Conservation (phyloP, 2,329 filamentous ascomycete species). For the Xylaria sp. region DNA sequence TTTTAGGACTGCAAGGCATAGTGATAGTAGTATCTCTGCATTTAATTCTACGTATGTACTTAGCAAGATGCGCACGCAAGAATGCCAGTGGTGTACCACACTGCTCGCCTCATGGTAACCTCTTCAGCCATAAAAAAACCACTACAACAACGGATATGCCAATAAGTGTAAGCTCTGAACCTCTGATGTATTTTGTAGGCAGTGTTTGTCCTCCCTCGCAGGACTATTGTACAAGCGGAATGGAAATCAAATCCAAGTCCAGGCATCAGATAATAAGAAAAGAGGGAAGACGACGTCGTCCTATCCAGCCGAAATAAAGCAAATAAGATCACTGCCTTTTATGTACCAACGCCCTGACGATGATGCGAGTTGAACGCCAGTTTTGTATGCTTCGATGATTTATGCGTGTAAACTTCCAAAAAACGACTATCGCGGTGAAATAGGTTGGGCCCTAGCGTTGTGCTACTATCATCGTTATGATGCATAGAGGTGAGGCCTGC, state of each 20-base stretch:
- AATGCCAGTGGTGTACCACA: constrained; percentile 9
- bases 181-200: not conserved
- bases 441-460: not conserved
- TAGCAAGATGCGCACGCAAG: constrained; percentile 3
- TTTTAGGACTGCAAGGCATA: not conserved
- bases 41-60: constrained; percentile 11
- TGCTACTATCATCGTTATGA: not conserved
- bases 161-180: not conserved
- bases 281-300: not conserved
- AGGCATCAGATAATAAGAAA: not conserved
- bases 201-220: not conserved
- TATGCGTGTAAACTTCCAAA: constrained; percentile 11
- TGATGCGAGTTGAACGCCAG: constrained; percentile 26
- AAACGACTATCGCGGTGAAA: constrained; percentile 1
- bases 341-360: constrained; percentile 16
- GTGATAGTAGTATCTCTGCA: not conserved
- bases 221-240: constrained; percentile 23
- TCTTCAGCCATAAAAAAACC: constrained; percentile 1
- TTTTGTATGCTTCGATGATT: constrained; percentile 25
- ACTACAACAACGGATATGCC: constrained; percentile 4
- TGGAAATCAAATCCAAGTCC: constrained; percentile 8
- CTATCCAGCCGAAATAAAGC: constrained; percentile 16
- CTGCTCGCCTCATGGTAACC: not conserved
- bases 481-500: not conserved
- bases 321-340: constrained; percentile 15